Evolutionary conservation across 169 alveolate genomes (phyloP), one percentile per base, ranked within the genome.

Genomic region (Eimeria necatrix): DNA sequence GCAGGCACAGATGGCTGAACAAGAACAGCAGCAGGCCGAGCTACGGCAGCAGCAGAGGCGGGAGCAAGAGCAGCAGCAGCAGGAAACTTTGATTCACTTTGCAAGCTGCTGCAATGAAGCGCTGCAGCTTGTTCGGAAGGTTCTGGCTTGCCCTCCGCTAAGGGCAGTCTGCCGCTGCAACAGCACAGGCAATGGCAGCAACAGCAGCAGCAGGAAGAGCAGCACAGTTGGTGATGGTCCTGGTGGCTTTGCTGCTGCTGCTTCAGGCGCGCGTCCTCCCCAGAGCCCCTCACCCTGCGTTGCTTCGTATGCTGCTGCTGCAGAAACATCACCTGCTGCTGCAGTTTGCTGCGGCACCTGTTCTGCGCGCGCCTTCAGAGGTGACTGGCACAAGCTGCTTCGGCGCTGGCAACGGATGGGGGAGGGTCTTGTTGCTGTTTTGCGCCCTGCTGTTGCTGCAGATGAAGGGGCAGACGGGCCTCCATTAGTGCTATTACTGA

Each of bases 241-340:
- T n/a, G 12, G 52, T 41, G 83, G 20, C 26, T 24, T 3, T 73
- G 12, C 83, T 24, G 52, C 52, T 73, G 56, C 87, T 16, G 46
- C 80, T 20, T 32, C 41, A 32, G 41, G 16, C 12, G 48, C 26
- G 32, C 16, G 80, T 18, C 48, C 56, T 41, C 32, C 46, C 68
- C 64, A 20, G 26, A 5, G 64, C 64, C 26, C 64, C 64, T 78
- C 87, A 7, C 64, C 87, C 8, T 22, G 64, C 16, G 87, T 51
- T 49, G 59, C 87, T 49, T n/a, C 87, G 53, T 59, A 18, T 41
- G 87, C 46, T 49, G 41, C 87, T 78, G 87, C 87, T 78, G 87
- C 87, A 12, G 64, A 46, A 9, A n/a, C 87, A 46, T 59, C 87
- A 4, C 26, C 64, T 49, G 12, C 68, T 78, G 87, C 87, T 49